Base-by-base conservation (phyloP, 129 eudicot genomes). In the Helichrysum umbraculigerum region DNA sequence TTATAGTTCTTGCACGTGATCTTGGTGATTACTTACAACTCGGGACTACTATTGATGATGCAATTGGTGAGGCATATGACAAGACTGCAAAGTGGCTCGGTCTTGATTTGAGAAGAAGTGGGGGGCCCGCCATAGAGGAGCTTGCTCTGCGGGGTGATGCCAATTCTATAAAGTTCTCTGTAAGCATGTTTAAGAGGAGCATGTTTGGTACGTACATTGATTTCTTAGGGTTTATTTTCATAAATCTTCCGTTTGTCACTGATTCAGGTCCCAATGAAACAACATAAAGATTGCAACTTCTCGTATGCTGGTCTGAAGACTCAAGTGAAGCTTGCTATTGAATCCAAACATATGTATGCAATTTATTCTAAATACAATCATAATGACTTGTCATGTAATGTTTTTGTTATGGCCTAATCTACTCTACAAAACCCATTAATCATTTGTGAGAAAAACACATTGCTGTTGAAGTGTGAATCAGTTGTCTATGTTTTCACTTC, bases 51-150 rank as follows among this genome's bases (percentile, higher is more conserved):
- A 86, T 93, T 20, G 98, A 92, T 78, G 98, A 92, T 76, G 98
- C 96, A 20, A 87, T 90, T 62, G 98, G 98, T 22, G 98, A 92
- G 85, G 96, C 96, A 77, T 92, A 92, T 86, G 98, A 90, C 81
- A 92, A 90, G 83, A 81, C 90, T 62, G 94, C 98, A 50, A 92
- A 88, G 76, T 90, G 91, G 96, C 96, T 90, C 56, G 96, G 94
- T 63, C 98, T 92, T 76, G 97, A 91, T 81, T 63, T 94, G 81
- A 88, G 97, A 84, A 88, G 82, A 80, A 91, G 97, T 68, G 98
- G 98, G 37, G 98, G 98, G 35, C 87, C 97, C n/a, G 97, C 97
- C 78, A 80, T 94, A 51, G 98, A 94, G 87, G 91, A 94, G 85
- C 93, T 94, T 78, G 98, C 98, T 86, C 88, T 69, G 70, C 87